phyloP scores from a whole-genome alignment of 2,329 filamentous ascomycete genomes.

The Colletotrichum sp. region DNA sequence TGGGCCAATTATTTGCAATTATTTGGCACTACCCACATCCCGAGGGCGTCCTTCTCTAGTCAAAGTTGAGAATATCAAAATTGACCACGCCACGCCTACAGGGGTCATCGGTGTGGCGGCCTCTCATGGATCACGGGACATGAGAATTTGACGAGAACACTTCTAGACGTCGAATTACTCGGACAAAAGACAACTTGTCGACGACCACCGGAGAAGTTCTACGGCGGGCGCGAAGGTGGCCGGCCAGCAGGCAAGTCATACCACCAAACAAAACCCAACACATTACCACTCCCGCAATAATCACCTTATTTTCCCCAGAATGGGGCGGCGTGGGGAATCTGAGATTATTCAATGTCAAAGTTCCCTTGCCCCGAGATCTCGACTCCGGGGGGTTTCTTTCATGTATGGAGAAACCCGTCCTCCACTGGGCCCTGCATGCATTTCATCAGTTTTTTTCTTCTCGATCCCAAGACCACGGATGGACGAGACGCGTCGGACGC shows the following conservation, averaged over 20 bases:
- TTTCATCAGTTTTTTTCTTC: background rate
- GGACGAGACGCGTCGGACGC: background rate
- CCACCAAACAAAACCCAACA: background rate
- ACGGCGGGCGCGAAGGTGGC: background rate
- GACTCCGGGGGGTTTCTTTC: background rate
- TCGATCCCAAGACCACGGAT: background rate
- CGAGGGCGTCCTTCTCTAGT: background rate
- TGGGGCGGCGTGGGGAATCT: background rate
- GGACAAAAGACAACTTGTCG: too few species aligned
- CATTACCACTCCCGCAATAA: background rate
- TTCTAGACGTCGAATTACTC: background rate
- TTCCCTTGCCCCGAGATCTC: background rate
- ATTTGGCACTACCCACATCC: background rate
- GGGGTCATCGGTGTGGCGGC: background rate
- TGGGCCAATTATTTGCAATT: background rate
- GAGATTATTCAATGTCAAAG: background rate
- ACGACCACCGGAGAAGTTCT: background rate
- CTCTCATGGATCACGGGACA: background rate
- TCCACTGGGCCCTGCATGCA: background rate
- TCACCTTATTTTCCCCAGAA: background rate
- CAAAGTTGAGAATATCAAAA: background rate
- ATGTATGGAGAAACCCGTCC: background rate
- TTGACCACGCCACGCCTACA: background rate
- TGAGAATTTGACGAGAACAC: background rate
- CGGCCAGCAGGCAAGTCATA: background rate